Conservation (phyloP, 345 rosid genomes). For the Aurinia saxatilis region DNA sequence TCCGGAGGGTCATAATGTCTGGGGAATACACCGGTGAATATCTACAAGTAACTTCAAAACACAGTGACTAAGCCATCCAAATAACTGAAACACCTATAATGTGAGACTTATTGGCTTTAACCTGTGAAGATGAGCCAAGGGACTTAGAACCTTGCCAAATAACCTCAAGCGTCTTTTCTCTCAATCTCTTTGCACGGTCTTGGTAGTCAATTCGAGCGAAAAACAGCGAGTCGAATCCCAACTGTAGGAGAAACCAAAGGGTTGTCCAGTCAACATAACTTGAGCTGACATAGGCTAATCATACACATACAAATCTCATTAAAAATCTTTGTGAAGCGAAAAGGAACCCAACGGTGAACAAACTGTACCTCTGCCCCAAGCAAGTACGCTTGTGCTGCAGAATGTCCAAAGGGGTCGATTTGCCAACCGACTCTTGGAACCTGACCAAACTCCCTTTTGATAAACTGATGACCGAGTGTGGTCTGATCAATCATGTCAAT, state of each 20-base stretch:
- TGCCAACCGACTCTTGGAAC: slow-evolving; percentile 98
- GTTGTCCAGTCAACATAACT: not conserved
- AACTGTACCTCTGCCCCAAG: slow-evolving; percentile 82
- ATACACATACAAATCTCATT: not conserved
- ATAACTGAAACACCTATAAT: not conserved
- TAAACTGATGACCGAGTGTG: slow-evolving; percentile 74
- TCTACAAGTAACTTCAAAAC: slow-evolving; percentile 34
- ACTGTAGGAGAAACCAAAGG: slow-evolving; percentile 40
- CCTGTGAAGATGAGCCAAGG: slow-evolving; percentile 91
- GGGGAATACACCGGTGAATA: slow-evolving; percentile 89
- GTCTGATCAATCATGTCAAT: slow-evolving; percentile 95
- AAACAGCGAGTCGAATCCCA: slow-evolving; percentile 88
- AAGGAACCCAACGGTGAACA: not conserved
- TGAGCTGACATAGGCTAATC: not conserved
- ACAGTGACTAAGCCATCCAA: not conserved
- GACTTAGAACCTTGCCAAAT: slow-evolving; percentile 89
- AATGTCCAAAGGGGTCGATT: slow-evolving; percentile 94
- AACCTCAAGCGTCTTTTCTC: slow-evolving; percentile 82
- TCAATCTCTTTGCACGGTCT: slow-evolving; percentile 78
- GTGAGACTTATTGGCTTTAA: slow-evolving; percentile 16
- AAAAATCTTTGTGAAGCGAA: not conserved
- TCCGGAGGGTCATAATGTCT: slow-evolving; percentile 93
- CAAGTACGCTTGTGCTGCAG: slow-evolving; percentile 90
- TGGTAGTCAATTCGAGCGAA: slow-evolving; percentile 96
- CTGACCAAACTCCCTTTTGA: slow-evolving; percentile 72